phyloP scores from a whole-genome alignment of 139 green algal species.

The Yamagishiella unicocca region DNA sequence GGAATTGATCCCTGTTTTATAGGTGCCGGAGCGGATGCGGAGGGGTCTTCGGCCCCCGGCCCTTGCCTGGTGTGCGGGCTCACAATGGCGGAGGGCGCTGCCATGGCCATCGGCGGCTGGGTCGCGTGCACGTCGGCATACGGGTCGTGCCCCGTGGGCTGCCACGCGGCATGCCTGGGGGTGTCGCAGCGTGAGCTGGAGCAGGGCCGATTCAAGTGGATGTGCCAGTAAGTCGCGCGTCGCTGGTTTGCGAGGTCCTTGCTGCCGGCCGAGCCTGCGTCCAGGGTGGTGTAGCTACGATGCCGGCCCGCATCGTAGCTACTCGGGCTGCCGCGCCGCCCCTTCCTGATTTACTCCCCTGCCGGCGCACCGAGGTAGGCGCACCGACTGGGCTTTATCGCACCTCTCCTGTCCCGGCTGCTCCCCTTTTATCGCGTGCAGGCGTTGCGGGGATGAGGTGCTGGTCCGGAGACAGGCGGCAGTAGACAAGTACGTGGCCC shows the following conservation, averaged over 20 bases:
- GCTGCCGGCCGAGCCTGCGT: no score
- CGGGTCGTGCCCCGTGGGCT: slow-evolving; percentile 15
- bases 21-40: no score
- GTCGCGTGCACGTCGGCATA: slow-evolving; percentile 8
- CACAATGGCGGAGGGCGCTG: neutral
- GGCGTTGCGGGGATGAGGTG: slow-evolving; percentile 2
- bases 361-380: no score
- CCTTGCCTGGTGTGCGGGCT: slow-evolving; percentile 30
- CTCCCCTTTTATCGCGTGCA: neutral
- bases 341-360: neutral
- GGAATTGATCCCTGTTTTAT: no score
- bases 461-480: slow-evolving; percentile 15
- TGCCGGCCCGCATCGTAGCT: no score
- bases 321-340: neutral
- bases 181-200: neutral
- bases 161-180: slow-evolving; percentile 26
- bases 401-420: neutral
- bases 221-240: slow-evolving; percentile 19
- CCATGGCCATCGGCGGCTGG: slow-evolving; percentile 3
- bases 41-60: neutral
- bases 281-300: no score
- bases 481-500: slow-evolving; percentile 23
- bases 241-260: no score
- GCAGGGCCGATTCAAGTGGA: slow-evolving; percentile 10
- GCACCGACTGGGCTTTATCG: no score